Base-by-base conservation (phyloP, 768 basidiomycete genomes). In the Lactifluus rugatus region DNA sequence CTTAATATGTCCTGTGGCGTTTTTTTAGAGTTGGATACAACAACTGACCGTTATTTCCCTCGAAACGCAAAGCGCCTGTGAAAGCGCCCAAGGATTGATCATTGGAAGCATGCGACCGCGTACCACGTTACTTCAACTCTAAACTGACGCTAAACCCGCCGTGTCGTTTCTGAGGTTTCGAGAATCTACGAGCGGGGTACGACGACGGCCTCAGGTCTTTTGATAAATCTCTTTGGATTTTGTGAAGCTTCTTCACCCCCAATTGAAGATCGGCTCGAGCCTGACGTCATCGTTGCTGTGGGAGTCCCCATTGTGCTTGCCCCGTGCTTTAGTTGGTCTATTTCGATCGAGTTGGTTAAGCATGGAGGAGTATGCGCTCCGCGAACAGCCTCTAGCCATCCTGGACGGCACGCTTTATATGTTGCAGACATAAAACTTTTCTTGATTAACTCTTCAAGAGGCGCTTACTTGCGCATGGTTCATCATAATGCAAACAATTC, bases 211-310 rank as follows among this genome's bases (percentile, higher is more conserved):
- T 31, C 23, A 28, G 34, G 46, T 36, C 32, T 25, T 23, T 14
- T 28, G 32, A 45, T 32, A 31, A 44, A 8, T 2, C 10, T n/a
- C 34, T 36, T 36, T 54, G 58, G 58, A 56, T 42, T 60, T 60
- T 60, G 48, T 60, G 58, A 54, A 54, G 58, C 58, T 23, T 17
- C n/a, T 41, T 34, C n/a, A 28, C 11, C 6, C 6, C 49, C 45
- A 23, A 41, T 50, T 39, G 41, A 21, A 11, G 36, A 45, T 46
- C 26, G 25, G 32, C 34, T 14, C 23, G 25, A 26, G 23, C 21
- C 36, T 56, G 58, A 56, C 54, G 58, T 60, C 54, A 60, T 55
- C 6, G 41, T 19, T 31, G 26, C 17, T 25, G 48, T 37, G 19
- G 46, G 39, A 37, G 54, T 46, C 34, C 16, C 32, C 28, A 26